Evolutionary conservation across 179 eudicot species (phyloP), one percentile per base, ranked within the genome.

Genomic region (Patellifolia procumbens): DNA sequence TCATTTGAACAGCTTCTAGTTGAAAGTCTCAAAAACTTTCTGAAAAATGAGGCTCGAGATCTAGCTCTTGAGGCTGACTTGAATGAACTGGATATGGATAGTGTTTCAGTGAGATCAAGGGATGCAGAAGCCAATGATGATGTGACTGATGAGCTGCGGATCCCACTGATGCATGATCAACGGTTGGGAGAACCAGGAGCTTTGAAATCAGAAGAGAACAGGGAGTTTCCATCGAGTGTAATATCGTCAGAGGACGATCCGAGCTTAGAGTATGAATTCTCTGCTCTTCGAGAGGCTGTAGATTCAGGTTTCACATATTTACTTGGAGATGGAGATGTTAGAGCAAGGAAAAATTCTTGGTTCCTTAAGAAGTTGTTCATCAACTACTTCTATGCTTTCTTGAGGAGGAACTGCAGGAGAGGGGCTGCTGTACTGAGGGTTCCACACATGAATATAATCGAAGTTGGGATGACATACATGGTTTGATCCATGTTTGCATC

Each of bases 231-330:
- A 28, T 78, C 88, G 49, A 87, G 89, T 76, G 68, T 71, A 28
- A 85, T 86, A 83, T 52, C 88, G n/a, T 35, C 70, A 34, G 90
- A 82, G 49, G 91, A 87, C 46, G 91, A 92, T 74, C 91, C 91
- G 8, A 76, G 92, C 39, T 58, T 92, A 15, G 98, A 94, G 83
- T 92, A 91, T 26, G 97, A 94, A 80, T 81, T 92, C 10, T 83
- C 91, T 28, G 98, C 92, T n/a, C 87, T 94, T 28, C 67, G 86
- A 37, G 97, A 91, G 75, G 98, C 97, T 31, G 90, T 81, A 1
- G 88, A 88, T 19, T 89, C 97, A 0, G 98, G 98, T n/a, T 91
- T 92, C 58, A 92, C 98, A 2, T 92, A 94, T 74, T 80, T 94
- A 86, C 87, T 94, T 5, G 98, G 89, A 16, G 88, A 88, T 63